phyloP scores from a whole-genome alignment of 148 eudicot genomes.

The Spergularia bocconei region DNA sequence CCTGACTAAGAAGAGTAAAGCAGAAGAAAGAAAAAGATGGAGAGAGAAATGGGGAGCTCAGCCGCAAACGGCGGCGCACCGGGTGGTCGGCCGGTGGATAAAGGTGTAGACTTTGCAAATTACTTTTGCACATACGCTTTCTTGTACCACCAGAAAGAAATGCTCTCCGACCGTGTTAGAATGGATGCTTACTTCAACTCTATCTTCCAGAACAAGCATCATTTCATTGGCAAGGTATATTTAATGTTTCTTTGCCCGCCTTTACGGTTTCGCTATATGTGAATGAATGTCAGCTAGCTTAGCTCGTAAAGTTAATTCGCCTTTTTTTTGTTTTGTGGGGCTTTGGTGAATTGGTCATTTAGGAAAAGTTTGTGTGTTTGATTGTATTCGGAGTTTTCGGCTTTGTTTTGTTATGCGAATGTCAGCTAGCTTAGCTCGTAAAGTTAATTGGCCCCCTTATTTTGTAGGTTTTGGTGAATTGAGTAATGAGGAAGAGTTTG shows the following conservation, averaged over 20 bases:
- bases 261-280: neutral
- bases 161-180: slow-evolving; percentile 92
- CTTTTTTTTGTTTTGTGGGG: neutral
- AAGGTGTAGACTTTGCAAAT: slow-evolving; percentile 89
- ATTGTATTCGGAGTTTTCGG: neutral
- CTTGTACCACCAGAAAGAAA: slow-evolving; percentile 93
- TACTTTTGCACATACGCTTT: slow-evolving; percentile 93
- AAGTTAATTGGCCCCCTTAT: too few relatives aligned
- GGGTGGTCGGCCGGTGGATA: slow-evolving; percentile 50
- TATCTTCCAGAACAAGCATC: slow-evolving; percentile 69
- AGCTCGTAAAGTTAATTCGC: neutral
- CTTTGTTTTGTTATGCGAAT: too few relatives aligned
- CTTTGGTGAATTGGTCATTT: neutral
- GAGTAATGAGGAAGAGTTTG: neutral
- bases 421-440: too few relatives aligned
- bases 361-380: too few relatives aligned
- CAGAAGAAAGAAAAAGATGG: neutral
- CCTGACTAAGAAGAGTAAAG: neutral
- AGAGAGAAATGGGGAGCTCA: slow-evolving; percentile 40
- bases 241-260: neutral
- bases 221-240: slow-evolving; percentile 73
- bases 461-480: neutral
- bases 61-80: slow-evolving; percentile 32
- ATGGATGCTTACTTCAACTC: slow-evolving; percentile 92
- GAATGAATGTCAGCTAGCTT: neutral